phyloP scores from a whole-genome alignment of 1,284 basidiomycete genomes.

The Agroathelia rolfsii region DNA sequence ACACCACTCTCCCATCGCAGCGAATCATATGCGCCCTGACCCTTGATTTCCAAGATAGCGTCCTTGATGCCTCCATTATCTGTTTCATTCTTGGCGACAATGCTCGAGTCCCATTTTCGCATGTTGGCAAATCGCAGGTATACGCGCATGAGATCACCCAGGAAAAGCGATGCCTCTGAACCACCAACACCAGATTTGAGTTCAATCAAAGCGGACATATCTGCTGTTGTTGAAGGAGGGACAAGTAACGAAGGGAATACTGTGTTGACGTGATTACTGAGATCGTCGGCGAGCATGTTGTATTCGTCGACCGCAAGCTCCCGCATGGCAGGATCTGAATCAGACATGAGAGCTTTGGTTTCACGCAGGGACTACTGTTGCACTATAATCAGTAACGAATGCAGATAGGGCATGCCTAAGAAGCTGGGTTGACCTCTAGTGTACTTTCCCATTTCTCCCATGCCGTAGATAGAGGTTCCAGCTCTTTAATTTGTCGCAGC shows the following conservation, averaged over 20 bases:
- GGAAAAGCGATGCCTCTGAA: constrained; percentile 80
- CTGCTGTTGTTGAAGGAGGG: constrained; percentile 53
- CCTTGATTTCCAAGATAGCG: constrained; percentile 76
- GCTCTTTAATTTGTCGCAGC: constrained; percentile 37
- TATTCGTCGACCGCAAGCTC: constrained; percentile 71
- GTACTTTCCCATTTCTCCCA: constrained; percentile 38
- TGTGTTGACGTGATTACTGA: constrained; percentile 38
- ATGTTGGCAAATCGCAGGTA: constrained; percentile 64
- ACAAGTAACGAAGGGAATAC: constrained; percentile 67
- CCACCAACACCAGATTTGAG: constrained; percentile 92
- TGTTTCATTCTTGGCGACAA: constrained; percentile 43
- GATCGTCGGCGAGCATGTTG: constrained; percentile 34
- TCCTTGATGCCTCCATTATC: constrained; percentile 71
- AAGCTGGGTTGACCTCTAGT: constrained; percentile 27
- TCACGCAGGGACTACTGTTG: constrained; percentile 55
- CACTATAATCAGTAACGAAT: constrained; percentile 9
- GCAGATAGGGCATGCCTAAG: background rate
- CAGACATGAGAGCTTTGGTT: constrained; percentile 52
- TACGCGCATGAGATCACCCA: constrained; percentile 74
- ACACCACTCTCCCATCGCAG: constrained; percentile 91
- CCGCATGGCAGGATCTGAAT: constrained; percentile 71
- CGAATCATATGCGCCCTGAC: constrained; percentile 68
- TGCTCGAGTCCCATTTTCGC: constrained; percentile 39
- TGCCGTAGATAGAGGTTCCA: constrained; percentile 40
- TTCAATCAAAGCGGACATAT: constrained; percentile 77